These are phyloP conservation scores for Sclerotinia sclerotiorum DNA, from an alignment of 2,329 filamentous ascomycete species.

Conservation along the genomic window DNA sequence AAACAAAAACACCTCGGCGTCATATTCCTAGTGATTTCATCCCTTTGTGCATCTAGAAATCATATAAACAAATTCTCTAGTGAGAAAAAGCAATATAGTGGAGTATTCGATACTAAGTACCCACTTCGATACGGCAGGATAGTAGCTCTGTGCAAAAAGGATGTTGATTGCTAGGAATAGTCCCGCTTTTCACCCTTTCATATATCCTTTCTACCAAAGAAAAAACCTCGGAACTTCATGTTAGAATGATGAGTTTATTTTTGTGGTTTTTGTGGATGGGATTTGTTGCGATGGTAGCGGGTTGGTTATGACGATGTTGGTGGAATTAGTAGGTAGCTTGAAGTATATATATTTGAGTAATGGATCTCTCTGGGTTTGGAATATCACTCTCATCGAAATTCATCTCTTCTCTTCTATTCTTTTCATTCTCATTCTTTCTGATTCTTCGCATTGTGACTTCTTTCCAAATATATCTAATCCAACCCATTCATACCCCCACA, in stretches of 20 bases:
- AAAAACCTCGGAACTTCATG: neutral
- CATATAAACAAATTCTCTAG: neutral
- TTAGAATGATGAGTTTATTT: neutral
- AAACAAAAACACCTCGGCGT: neutral
- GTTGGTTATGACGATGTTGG: neutral
- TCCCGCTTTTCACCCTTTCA: conserved; percentile 9
- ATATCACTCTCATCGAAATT: neutral
- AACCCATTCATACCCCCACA: neutral
- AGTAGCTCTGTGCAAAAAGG: neutral
- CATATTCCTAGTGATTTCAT: neutral
- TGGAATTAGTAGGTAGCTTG: neutral
- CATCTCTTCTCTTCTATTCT: neutral
- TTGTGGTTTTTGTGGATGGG: no score
- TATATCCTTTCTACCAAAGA: neutral
- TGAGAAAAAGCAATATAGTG: neutral
- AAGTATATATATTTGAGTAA: neutral
- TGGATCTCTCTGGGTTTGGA: neutral
- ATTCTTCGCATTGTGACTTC: neutral
- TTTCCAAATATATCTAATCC: neutral
- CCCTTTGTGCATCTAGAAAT: neutral
- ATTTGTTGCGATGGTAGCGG: neutral
- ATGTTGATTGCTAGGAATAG: neutral
- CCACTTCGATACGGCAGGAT: neutral
- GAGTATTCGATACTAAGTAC: neutral
- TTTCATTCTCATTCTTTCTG: neutral